A percentile compares a stretch with the other conserved stretches of the same genome.
These are phyloP conservation scores for Hyphopichia khmerensis DNA, from an alignment of 1,139 yeast genomes.

Conservation along the genomic window DNA sequence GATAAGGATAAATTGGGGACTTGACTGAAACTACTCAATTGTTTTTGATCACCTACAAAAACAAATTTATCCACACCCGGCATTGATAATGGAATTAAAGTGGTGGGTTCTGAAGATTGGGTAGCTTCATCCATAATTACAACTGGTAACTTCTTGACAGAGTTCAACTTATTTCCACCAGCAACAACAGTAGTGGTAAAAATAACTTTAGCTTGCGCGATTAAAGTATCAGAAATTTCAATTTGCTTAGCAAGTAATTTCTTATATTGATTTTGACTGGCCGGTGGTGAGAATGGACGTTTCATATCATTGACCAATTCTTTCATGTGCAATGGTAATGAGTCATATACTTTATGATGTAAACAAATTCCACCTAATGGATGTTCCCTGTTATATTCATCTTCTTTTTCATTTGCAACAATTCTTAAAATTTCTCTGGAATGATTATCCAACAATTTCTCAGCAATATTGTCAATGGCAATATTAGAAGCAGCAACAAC, in stretches of 20 bases:
- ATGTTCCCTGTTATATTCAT: constrained; percentile 56
- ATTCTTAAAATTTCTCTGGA: constrained; percentile 58
- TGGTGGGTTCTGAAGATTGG: constrained; percentile 69
- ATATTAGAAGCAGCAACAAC: constrained; percentile 78
- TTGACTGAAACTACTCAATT: constrained; percentile 64
- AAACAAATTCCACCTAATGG: constrained; percentile 59
- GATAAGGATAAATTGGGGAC: constrained; percentile 60
- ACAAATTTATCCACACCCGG: constrained; percentile 66
- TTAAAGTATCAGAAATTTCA: constrained; percentile 46
- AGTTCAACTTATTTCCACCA: constrained; percentile 62
- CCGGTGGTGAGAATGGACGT: constrained; percentile 37
- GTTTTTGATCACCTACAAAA: constrained; percentile 72
- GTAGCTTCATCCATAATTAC: constrained; percentile 65
- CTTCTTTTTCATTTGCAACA: constrained; percentile 59
- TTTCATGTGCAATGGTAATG: constrained; percentile 44
- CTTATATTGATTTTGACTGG: constrained; percentile 43
- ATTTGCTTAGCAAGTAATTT: constrained; percentile 46
- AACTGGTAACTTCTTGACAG: constrained; percentile 57
- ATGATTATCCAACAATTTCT: constrained; percentile 53
- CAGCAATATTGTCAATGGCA: constrained; percentile 77
- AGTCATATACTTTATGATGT: constrained; percentile 57
- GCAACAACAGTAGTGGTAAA: constrained; percentile 73
- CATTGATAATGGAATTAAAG: constrained; percentile 67
- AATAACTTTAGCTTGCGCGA: constrained; percentile 66
- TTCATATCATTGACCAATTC: constrained; percentile 44